A percentile compares a stretch with the other conserved stretches of the same genome.
These are phyloP conservation scores for Gentiana straminea DNA, from an alignment of 257 asterid genomes.

Conservation along the genomic window DNA sequence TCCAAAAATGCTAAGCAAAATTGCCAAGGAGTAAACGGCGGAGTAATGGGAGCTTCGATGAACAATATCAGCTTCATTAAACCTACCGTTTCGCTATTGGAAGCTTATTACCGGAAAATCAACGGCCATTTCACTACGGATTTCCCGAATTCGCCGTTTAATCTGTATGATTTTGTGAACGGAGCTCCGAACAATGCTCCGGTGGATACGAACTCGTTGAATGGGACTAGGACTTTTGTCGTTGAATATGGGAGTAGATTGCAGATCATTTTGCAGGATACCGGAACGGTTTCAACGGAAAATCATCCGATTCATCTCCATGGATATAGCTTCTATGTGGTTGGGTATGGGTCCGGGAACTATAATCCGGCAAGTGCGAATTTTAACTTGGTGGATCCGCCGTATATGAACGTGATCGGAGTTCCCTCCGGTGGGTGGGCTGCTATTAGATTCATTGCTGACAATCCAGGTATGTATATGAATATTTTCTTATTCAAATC, in stretches of 20 bases:
- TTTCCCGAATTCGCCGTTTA: conserved; percentile 42
- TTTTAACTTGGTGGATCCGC: conserved; percentile 55
- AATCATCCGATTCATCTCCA: conserved; percentile 72
- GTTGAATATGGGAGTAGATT: conserved; percentile 52
- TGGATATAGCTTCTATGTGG: conserved; percentile 55
- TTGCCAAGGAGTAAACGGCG: conserved; percentile 49
- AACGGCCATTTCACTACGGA: conserved; percentile 32
- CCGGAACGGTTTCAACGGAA: conserved; percentile 47
- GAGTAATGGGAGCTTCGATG: conserved; percentile 56
- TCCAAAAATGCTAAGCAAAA: conserved; percentile 26
- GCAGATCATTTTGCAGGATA: conserved; percentile 55
- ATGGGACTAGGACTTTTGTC: conserved; percentile 44
- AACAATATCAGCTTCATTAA: conserved; percentile 46
- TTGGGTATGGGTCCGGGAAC: conserved; percentile 50
- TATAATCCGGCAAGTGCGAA: conserved; percentile 35
- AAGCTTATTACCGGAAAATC: conserved; percentile 34
- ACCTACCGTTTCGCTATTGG: conserved; percentile 45
- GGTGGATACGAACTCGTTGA: conserved; percentile 30
- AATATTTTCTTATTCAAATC: background rate
- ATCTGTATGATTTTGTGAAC: conserved; percentile 41
- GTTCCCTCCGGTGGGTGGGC: conserved; percentile 80
- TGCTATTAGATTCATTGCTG: conserved; percentile 51
- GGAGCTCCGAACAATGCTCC: conserved; percentile 61
- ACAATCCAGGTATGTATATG: conserved; percentile 46
- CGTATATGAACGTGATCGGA: conserved; percentile 62